These are phyloP conservation scores for Theobroma cacao DNA, from an alignment of 345 rosid species.

Conservation along the genomic window DNA sequence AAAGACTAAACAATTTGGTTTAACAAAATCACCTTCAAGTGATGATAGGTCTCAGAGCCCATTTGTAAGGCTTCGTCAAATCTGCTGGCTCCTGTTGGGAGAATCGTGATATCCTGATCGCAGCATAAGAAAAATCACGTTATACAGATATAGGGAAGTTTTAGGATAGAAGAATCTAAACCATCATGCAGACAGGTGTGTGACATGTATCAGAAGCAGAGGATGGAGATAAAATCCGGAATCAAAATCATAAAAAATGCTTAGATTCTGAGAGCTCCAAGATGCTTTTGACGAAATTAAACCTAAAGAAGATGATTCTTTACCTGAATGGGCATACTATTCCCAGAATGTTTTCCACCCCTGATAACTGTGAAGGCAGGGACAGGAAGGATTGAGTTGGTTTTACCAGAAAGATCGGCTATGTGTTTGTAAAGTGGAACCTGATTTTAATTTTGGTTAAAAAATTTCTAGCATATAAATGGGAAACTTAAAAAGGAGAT, in stretches of 20 bases:
- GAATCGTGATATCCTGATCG: constrained; percentile 83
- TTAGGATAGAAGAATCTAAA: not conserved
- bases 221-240: not conserved
- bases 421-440: constrained; percentile 90
- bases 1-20: not conserved
- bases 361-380: constrained; percentile 94
- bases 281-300: not conserved
- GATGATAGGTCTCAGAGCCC: constrained; percentile 97
- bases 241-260: not conserved
- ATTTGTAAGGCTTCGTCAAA: constrained; percentile 95
- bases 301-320: constrained; percentile 1
- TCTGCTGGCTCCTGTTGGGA: constrained; percentile 84
- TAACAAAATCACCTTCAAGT: constrained; percentile 66
- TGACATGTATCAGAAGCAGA: not conserved
- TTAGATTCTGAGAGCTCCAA: not conserved
- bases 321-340: constrained; percentile 80
- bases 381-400: constrained; percentile 69
- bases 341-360: constrained; percentile 92
- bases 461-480: constrained; percentile 9
- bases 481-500: not conserved
- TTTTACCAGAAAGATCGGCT: constrained; percentile 77
- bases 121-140: constrained; percentile 16
- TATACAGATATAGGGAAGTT: not conserved
- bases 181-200: not conserved
- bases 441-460: constrained; percentile 38